phyloP scores from a whole-genome alignment of 768 basidiomycete species.

The Russula ochroleuca region DNA sequence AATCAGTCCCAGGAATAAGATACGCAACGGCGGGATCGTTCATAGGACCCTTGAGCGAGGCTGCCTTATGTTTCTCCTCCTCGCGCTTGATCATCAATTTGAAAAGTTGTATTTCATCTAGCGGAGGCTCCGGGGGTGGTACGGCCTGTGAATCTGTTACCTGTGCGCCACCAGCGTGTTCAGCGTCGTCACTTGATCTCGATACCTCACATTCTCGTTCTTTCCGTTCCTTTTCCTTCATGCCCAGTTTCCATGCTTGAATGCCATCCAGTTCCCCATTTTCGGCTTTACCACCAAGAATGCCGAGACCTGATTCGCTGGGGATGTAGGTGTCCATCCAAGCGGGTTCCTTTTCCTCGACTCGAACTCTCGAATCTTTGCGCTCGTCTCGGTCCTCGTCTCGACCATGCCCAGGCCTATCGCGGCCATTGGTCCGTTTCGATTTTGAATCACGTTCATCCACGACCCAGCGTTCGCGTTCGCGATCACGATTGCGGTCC shows the following conservation, averaged over 20 bases:
- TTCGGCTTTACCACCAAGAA: slow-evolving; percentile 55
- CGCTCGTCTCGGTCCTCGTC: slow-evolving; percentile 43
- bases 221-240: slow-evolving; percentile 70
- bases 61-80: slow-evolving; percentile 46
- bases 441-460: slow-evolving; percentile 67
- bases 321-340: slow-evolving; percentile 92
- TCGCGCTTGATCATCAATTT: slow-evolving; percentile 79
- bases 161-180: slow-evolving; percentile 30
- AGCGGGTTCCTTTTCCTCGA: slow-evolving; percentile 80
- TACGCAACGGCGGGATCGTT: slow-evolving; percentile 18
- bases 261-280: slow-evolving; percentile 77
- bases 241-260: slow-evolving; percentile 81
- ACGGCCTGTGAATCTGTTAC: slow-evolving; percentile 20
- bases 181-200: slow-evolving; percentile 20
- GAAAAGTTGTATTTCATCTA: slow-evolving; percentile 85
- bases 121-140: slow-evolving; percentile 34
- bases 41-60: slow-evolving; percentile 15
- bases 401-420: slow-evolving; percentile 52
- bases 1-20: slow-evolving; percentile 15
- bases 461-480: slow-evolving; percentile 50
- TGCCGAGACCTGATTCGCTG: slow-evolving; percentile 49
- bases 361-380: slow-evolving; percentile 50
- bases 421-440: slow-evolving; percentile 57
- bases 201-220: slow-evolving; percentile 38
- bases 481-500: slow-evolving; percentile 35